phyloP scores from a whole-genome alignment of 2,329 filamentous ascomycete species.

The Magnaporthales sp. region DNA sequence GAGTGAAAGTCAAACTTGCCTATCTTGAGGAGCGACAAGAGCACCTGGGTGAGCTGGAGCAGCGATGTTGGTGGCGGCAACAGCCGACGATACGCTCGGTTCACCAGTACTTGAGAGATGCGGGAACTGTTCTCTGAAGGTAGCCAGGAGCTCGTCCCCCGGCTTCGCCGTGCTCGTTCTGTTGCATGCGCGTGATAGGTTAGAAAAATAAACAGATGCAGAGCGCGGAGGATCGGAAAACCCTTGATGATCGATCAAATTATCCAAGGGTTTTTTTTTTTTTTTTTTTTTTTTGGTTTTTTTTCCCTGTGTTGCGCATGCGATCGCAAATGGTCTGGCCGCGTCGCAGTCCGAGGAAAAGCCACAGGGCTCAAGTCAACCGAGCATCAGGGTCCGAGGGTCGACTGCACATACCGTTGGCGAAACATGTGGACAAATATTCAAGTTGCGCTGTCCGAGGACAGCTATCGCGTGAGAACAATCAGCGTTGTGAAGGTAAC shows the following conservation, averaged over 20 bases:
- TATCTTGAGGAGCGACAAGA: constrained; percentile 19
- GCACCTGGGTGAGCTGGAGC: constrained; percentile 22
- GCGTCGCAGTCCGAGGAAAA: background rate
- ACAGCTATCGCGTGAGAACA: constrained; percentile 12
- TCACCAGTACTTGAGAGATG: constrained; percentile 41
- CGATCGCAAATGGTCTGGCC: background rate
- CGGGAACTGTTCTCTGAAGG: constrained; percentile 77
- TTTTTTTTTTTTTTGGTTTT: too few species aligned
- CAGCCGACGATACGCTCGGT: constrained; percentile 37
- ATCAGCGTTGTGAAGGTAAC: constrained; percentile 3
- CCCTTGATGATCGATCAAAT: constrained; percentile 1
- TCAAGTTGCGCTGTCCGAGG: constrained; percentile 12
- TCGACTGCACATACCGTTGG: constrained; percentile 20
- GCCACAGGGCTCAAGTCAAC: background rate
- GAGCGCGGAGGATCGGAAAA: background rate
- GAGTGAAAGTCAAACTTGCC: constrained; percentile 14
- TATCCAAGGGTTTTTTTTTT: background rate
- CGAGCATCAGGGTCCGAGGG: background rate
- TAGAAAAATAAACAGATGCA: background rate
- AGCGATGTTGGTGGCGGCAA: constrained; percentile 27
- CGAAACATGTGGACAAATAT: constrained; percentile 20
- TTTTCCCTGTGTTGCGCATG: too few species aligned
- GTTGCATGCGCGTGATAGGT: constrained; percentile 1
- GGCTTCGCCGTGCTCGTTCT: constrained; percentile 80
- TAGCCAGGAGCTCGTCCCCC: constrained; percentile 72